These are phyloP conservation scores for Talaromyces sp. DNA, from an alignment of 2,329 filamentous ascomycete genomes.

Conservation along the genomic window DNA sequence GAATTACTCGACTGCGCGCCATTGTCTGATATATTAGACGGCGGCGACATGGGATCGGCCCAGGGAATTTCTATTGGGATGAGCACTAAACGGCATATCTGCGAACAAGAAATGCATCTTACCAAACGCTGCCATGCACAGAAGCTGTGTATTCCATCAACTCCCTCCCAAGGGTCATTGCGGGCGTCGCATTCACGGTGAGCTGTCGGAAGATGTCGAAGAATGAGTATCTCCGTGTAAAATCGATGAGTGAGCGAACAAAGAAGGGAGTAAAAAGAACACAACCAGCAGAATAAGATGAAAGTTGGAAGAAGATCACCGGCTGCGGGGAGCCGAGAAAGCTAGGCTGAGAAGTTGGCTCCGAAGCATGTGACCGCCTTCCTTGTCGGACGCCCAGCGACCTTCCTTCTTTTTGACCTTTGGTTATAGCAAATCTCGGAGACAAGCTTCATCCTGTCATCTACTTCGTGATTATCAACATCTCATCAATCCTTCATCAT, in stretches of 20 bases:
- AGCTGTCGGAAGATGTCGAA: background rate
- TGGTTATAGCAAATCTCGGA: background rate
- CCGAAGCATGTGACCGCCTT: conserved; percentile 12
- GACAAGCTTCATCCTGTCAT: background rate
- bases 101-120: conserved; percentile 20
- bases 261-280: background rate
- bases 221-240: too few species aligned
- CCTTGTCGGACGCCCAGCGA: background rate
- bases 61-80: conserved; percentile 46
- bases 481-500: background rate
- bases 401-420: background rate
- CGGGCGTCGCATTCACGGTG: conserved; percentile 23
- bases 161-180: conserved; percentile 32
- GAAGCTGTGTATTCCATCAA: conserved; percentile 31
- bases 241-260: background rate
- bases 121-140: conserved; percentile 53
- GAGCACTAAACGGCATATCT: background rate
- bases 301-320: background rate
- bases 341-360: background rate
- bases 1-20: conserved; percentile 30
- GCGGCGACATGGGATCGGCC: conserved; percentile 53
- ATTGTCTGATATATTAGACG: conserved; percentile 38
- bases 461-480: background rate
- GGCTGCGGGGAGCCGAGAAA: conserved; percentile 11
- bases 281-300: background rate